Evolutionary conservation across 2,329 filamentous ascomycete genomes (phyloP), one percentile per base, ranked within the genome.

Genomic region (Colletotrichum shisoi): DNA sequence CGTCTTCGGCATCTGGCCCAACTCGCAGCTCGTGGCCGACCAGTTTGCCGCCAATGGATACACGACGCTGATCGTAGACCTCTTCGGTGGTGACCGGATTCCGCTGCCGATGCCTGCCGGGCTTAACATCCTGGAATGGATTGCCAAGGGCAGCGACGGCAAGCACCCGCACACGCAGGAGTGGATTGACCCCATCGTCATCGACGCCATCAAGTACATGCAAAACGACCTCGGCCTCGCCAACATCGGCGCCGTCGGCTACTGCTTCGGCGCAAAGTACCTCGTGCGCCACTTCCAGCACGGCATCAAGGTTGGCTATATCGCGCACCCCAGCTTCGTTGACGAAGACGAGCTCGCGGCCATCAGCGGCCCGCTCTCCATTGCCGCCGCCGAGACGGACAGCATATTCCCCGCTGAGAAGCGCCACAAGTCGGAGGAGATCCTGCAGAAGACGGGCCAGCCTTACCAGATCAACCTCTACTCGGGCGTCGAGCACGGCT

Each of bases 401-500:
- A n/a, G 68, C 15, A 89, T 91, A 75, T 91, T 91, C 81, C 84
- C 89, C 1, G 71, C 80, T 13, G 82, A 89, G 73, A 84, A 87
- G 78, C 84, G 90, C 63, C 84, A 90, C 80, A 80, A 85, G 74
- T 87, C 85, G 11, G 89, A 91, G 76, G 82, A 78, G n/a, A 88
- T 88, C 66, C 83, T 91, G 51, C 79, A 79, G 65, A 81, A 87
- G 75, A 80, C 79, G 3, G 83, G 82, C 37, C 78, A 82, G 57
- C 85, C 86, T 24, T 95, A 91, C 79, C 91, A 96, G 79, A 90
- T 95, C 76, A 91, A 85, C 76, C 81, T 96, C 9, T 95, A 86
- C 82, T 87, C 86, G 3, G 87, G 87, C 62, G 87, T 92, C 37
- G 78, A 79, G 62, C 92, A 96, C 76, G 92, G 92, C 0, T 96